Percentiles rank a stretch among this genome's conserved stretches.
These are phyloP conservation scores for Tubosaeta brunneosetosa DNA, from an alignment of 768 basidiomycete species.

Conservation along the genomic window DNA sequence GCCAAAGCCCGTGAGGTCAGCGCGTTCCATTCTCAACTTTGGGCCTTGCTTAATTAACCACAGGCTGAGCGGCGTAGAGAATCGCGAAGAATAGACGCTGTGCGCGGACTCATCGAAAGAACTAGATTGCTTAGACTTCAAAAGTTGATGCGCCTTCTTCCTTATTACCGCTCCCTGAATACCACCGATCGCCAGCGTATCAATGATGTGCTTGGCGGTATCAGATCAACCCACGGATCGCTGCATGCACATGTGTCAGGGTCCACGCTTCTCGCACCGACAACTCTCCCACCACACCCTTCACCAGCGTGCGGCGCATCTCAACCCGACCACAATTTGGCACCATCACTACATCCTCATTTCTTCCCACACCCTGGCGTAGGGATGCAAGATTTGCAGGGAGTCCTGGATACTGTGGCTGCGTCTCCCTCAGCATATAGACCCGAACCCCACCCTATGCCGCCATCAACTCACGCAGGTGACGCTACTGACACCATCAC, in stretches of 20 bases:
- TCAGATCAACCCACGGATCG: conserved; percentile 7
- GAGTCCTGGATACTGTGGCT: conserved; percentile 5
- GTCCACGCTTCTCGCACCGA: conserved; percentile 8
- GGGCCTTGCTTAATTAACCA: not conserved
- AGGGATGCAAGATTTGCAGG: conserved; percentile 12
- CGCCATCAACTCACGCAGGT: conserved; percentile 9
- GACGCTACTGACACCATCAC: conserved; percentile 2
- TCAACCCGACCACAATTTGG: not conserved
- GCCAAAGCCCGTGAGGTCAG: conserved; percentile 73
- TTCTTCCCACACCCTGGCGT: conserved; percentile 9
- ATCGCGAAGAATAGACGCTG: conserved; percentile 41
- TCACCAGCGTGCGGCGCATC: conserved; percentile 9
- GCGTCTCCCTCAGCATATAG: conserved; percentile 10
- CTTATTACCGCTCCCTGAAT: conserved; percentile 35
- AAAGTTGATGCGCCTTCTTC: conserved; percentile 37
- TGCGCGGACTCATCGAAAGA: conserved; percentile 55
- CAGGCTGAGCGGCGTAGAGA: conserved; percentile 56
- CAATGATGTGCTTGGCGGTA: conserved; percentile 20
- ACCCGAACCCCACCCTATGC: conserved; percentile 12
- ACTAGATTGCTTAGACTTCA: conserved; percentile 53
- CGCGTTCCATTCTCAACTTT: conserved; percentile 3
- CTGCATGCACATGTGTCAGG: conserved; percentile 16
- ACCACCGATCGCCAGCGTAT: conserved; percentile 26
- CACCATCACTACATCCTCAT: conserved; percentile 7
- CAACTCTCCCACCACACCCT: conserved; percentile 1